Percentiles rank a stretch among this genome's conserved stretches.
phyloP scores from a whole-genome alignment of 352 stramenopile genomes.

The Stephanocyclus meneghinianus region DNA sequence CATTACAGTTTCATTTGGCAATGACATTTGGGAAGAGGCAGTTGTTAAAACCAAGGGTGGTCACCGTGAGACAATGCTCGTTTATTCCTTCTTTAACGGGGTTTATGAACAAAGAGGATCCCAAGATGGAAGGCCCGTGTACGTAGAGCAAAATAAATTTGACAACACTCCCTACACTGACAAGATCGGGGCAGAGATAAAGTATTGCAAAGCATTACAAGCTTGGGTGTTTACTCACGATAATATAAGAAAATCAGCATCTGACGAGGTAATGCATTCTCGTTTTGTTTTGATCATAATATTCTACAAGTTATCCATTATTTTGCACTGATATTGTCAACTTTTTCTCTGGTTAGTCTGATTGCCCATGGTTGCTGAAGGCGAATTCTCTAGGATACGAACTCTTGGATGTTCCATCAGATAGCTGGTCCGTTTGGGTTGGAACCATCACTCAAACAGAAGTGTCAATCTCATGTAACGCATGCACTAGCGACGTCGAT shows the following conservation, averaged over 20 bases:
- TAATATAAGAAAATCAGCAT: slow-evolving; percentile 23
- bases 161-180: slow-evolving; percentile 7
- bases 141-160: slow-evolving; percentile 23
- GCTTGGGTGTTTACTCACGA: slow-evolving; percentile 34
- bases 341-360: background rate
- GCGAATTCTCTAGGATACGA: slow-evolving; percentile 2
- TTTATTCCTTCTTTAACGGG: slow-evolving; percentile 39
- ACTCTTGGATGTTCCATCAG: slow-evolving; percentile 5
- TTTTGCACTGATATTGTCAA: background rate
- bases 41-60: background rate
- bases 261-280: background rate
- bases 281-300: too few relatives aligned
- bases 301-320: too few relatives aligned
- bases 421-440: slow-evolving; percentile 15
- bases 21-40: slow-evolving; percentile 27
- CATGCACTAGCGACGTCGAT: background rate
- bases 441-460: background rate
- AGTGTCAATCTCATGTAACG: background rate
- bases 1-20: slow-evolving; percentile 20
- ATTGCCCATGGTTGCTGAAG: background rate
- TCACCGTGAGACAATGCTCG: background rate
- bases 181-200: slow-evolving; percentile 9
- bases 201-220: slow-evolving; percentile 15
- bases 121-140: slow-evolving; percentile 5
- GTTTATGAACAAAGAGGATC: slow-evolving; percentile 21